phyloP scores from a whole-genome alignment of 2,329 filamentous ascomycete species.

The Colletotrichum eleusines region DNA sequence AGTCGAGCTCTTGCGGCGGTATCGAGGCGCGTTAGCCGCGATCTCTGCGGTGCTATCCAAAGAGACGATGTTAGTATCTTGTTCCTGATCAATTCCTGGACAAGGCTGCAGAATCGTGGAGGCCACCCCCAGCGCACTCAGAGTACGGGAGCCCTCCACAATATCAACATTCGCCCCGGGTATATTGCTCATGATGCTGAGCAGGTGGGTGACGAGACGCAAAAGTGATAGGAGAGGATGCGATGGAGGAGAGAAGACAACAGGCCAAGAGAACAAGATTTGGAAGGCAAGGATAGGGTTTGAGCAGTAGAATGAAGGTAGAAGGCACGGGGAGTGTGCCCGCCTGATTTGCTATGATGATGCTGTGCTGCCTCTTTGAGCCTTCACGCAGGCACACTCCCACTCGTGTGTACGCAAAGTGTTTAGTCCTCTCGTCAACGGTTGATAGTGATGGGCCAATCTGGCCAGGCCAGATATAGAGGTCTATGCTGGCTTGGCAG shows the following conservation, averaged over 20 bases:
- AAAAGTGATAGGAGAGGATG: neutral
- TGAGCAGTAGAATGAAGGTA: neutral
- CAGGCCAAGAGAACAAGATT: neutral
- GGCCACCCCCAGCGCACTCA: neutral
- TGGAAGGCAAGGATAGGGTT: neutral
- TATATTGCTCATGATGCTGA: slow-evolving; percentile 6
- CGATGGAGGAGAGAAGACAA: neutral
- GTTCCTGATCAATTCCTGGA: slow-evolving; percentile 41
- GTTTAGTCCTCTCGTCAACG: neutral
- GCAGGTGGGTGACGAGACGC: neutral
- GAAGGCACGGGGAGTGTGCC: neutral
- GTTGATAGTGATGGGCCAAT: neutral
- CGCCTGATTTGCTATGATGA: slow-evolving; percentile 1
- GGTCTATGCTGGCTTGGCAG: no score
- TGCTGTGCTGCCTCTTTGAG: neutral
- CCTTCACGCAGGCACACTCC: neutral
- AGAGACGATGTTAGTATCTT: slow-evolving; percentile 46
- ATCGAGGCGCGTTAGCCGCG: slow-evolving; percentile 89
- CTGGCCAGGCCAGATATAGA: neutral
- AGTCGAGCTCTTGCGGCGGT: slow-evolving; percentile 92
- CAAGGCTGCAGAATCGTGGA: neutral
- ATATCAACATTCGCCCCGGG: neutral
- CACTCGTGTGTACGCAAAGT: neutral
- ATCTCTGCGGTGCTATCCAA: slow-evolving; percentile 84
- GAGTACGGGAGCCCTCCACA: neutral